Base-by-base conservation (phyloP, 768 basidiomycete species). In the Tricholoma flavovirens region DNA sequence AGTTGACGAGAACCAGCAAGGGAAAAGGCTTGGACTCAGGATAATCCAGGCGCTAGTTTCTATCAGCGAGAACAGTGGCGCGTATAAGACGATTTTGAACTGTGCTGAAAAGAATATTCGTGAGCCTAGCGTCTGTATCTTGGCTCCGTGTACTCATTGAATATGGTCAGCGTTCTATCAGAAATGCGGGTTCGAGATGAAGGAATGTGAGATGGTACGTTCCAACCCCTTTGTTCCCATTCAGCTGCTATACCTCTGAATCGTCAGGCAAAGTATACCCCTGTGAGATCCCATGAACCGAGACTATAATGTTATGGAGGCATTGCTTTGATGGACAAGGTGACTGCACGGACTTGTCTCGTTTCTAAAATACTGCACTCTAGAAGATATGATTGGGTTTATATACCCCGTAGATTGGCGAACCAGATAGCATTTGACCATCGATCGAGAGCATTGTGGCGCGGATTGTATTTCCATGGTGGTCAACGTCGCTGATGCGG, bases 31-130 rank as follows among this genome's bases (percentile, higher is more conserved):
- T 30, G 97, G 97, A 0, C 70, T 90, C 72, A 80, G 87, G 62
- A 77, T 98, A 62, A 93, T 99, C 67, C 81, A 91, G 62, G 88
- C 90, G 4, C 78, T 98, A 63, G 90, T 88, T 2, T 79, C 78
- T 52, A 86, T 98, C 65, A 90, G 91, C 69, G 88, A 94, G 81
- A 74, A 69, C 59, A 73, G 76, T 58, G 86, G 95, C 45, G 81
- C 89, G 71, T 99, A 98, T 76, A 99, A 99, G 86, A 94, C 94
- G 14, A 98, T 99, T 63, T 73, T 99, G 67, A 96, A 99, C 69
- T 99, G 97, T 69, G 91, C 81, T 67, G 84, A 92, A 58, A 77
- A 79, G 53, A 99, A 99, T 63, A 87, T 94, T 59, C 90, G 96
- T 98, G 33, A 51, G 49, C 24, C 51, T 51, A 48, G 59, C 40